phyloP scores from a whole-genome alignment of 495 filamentous ascomycete genomes.

The Aspergillus sclerotioniger region DNA sequence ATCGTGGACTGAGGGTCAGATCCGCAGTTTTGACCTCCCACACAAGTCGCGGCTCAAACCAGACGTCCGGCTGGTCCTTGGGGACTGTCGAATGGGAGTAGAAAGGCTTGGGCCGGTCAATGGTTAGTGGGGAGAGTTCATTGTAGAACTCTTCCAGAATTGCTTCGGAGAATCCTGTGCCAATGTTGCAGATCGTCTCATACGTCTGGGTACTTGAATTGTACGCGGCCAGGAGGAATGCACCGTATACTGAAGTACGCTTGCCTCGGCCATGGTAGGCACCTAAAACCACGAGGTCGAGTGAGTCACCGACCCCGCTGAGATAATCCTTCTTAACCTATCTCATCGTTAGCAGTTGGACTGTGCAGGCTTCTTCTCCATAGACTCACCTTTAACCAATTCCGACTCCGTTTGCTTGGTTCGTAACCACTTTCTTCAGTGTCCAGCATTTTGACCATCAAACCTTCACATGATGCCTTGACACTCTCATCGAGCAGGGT shows the following conservation, averaged over 20 bases:
- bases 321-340: slow-evolving; percentile 98
- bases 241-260: slow-evolving; percentile 89
- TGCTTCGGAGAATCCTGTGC: slow-evolving; percentile 91
- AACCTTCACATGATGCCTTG: slow-evolving; percentile 90
- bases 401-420: slow-evolving; percentile 89
- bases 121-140: slow-evolving; percentile 66
- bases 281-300: slow-evolving; percentile 93
- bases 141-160: slow-evolving; percentile 78
- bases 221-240: slow-evolving; percentile 93
- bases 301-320: slow-evolving; percentile 85
- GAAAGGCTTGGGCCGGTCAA: slow-evolving; percentile 90
- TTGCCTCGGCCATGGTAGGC: slow-evolving; percentile 95
- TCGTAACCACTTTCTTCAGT: slow-evolving; percentile 89
- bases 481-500: slow-evolving; percentile 86
- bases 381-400: slow-evolving; percentile 85
- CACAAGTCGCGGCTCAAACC: slow-evolving; percentile 91
- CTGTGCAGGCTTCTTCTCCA: background rate
- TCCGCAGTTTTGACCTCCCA: slow-evolving; percentile 99
- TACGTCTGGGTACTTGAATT: slow-evolving; percentile 74
- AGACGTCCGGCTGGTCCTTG: slow-evolving; percentile 95
- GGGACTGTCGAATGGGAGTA: slow-evolving; percentile 79
- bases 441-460: slow-evolving; percentile 99
- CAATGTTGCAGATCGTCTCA: slow-evolving; percentile 97
- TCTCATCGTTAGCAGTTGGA: slow-evolving; percentile 17
- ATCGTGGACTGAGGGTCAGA: slow-evolving; percentile 86